Conservation (phyloP, 768 basidiomycete species). For the Suillus weaverae region DNA sequence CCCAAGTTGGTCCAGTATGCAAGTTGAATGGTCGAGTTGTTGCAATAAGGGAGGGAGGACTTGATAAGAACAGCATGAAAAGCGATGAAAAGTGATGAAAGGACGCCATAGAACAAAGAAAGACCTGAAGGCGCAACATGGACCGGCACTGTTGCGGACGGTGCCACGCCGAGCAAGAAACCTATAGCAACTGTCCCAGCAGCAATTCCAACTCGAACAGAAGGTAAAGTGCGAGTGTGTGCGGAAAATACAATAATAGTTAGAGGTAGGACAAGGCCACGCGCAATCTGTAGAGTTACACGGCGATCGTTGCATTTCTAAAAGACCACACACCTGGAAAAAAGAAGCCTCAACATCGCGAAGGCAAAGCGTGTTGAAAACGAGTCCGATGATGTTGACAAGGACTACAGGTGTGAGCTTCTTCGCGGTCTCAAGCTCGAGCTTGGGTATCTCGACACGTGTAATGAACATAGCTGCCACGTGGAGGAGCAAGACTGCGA, state of each 20-base stretch:
- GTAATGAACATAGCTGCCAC: slow-evolving; percentile 46
- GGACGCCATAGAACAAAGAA: slow-evolving; percentile 66
- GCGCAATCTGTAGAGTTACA: slow-evolving; percentile 59
- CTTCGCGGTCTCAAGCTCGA: slow-evolving; percentile 52
- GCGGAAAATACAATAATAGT: slow-evolving; percentile 74
- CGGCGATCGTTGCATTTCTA: background rate
- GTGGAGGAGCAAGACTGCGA: slow-evolving; percentile 67
- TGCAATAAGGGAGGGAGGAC: slow-evolving; percentile 61
- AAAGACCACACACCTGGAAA: slow-evolving; percentile 56
- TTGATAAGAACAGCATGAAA: slow-evolving; percentile 78
- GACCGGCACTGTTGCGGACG: slow-evolving; percentile 46
- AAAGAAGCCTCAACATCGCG: slow-evolving; percentile 79
- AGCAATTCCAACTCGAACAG: slow-evolving; percentile 53
- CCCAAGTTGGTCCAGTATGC: slow-evolving; percentile 81
- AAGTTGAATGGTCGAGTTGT: slow-evolving; percentile 70
- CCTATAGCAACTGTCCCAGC: slow-evolving; percentile 68
- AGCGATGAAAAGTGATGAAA: slow-evolving; percentile 75
- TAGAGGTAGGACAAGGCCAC: slow-evolving; percentile 80
- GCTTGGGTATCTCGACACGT: slow-evolving; percentile 56
- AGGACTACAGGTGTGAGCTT: slow-evolving; percentile 63
- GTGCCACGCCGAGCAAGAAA: slow-evolving; percentile 75
- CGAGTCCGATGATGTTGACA: slow-evolving; percentile 72
- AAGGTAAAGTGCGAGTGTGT: slow-evolving; percentile 54
- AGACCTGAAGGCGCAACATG: slow-evolving; percentile 49
- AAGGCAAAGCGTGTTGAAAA: slow-evolving; percentile 79